Evolutionary conservation across 306 rosid species (phyloP).

Genomic region (Leucaena leucocephala): DNA sequence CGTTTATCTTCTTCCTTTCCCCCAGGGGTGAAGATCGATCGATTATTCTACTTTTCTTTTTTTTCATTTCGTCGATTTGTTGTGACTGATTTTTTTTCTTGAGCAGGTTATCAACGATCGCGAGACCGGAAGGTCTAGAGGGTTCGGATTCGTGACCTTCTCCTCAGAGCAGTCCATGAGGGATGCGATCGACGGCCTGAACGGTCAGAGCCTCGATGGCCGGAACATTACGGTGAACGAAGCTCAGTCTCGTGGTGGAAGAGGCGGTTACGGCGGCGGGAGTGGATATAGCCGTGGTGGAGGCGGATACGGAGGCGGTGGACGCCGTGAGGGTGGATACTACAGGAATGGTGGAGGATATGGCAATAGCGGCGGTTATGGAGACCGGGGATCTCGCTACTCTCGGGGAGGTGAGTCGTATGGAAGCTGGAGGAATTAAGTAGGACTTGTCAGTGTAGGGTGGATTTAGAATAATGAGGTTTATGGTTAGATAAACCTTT

Average conservation of each 20-base stretch:
- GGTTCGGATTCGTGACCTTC: constrained; percentile 94
- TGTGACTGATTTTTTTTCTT: not conserved
- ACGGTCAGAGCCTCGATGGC: constrained; percentile 83
- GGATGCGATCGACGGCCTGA: constrained; percentile 85
- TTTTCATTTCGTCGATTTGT: not conserved
- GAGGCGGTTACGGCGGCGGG: constrained; percentile 42
- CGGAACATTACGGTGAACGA: constrained; percentile 91
- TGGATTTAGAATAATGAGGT: not conserved
- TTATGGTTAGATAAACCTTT: not conserved
- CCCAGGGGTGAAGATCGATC: constrained; percentile 87
- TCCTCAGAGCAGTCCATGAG: constrained; percentile 68
- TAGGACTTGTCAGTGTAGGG: no score
- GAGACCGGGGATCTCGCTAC: constrained; percentile 49
- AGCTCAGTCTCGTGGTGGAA: constrained; percentile 75
- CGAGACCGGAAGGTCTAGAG: constrained; percentile 93
- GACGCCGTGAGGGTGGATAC: constrained; percentile 34
- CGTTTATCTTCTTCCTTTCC: constrained; percentile 81
- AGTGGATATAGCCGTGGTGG: constrained; percentile 33
- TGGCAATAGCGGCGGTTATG: constrained; percentile 28
- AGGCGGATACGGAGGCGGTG: constrained; percentile 41
- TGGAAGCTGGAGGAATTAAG: constrained; percentile 74
- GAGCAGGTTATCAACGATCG: constrained; percentile 80
- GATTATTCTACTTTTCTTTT: constrained; percentile 33
- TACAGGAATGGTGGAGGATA: constrained; percentile 25
- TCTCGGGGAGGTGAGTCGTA: constrained; percentile 54